Conservation (phyloP, 192 early-diverging fungal species). For the Rhizophagus sp. region DNA sequence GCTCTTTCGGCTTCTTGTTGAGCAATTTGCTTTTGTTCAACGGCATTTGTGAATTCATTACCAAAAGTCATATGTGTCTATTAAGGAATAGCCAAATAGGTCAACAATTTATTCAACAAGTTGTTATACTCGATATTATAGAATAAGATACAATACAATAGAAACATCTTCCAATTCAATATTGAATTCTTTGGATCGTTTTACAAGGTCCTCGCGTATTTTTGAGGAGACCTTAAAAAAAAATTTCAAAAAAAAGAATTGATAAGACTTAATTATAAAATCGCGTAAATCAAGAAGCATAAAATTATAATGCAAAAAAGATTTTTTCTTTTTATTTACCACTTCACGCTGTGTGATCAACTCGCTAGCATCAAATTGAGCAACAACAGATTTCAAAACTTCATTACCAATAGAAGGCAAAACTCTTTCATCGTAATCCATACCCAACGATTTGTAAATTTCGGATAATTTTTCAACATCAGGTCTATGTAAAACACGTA, state of each 20-base stretch:
- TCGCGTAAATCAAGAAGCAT: neutral
- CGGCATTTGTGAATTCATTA: conserved; percentile 97
- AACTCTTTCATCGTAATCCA: conserved; percentile 97
- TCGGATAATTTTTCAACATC: conserved; percentile 69
- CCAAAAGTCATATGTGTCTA: conserved; percentile 99
- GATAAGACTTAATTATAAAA: neutral
- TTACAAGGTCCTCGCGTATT: conserved; percentile 90
- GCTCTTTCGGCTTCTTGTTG: conserved; percentile 99
- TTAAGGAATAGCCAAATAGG: neutral
- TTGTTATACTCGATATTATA: neutral
- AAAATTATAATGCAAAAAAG: neutral
- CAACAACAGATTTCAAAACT: conserved; percentile 96
- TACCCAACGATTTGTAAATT: conserved; percentile 89
- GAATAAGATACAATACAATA: conserved; percentile 66
- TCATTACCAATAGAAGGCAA: conserved; percentile 99
- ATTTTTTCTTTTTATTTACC: conserved; percentile 34
- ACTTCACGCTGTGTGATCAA: conserved; percentile 98
- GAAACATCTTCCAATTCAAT: conserved; percentile 98
- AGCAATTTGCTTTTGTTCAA: conserved; percentile 98
- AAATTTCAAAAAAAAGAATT: neutral
- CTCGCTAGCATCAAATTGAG: conserved; percentile 97
- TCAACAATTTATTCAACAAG: neutral
- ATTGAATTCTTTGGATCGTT: conserved; percentile 90
- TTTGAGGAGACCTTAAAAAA: conserved; percentile 72
- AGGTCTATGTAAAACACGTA: conserved; percentile 91